A percentile compares a stretch with the other conserved stretches of the same genome.
Evolutionary conservation across 2,329 filamentous ascomycete genomes (phyloP).

Genomic region (Talaromyces atroroseus): DNA sequence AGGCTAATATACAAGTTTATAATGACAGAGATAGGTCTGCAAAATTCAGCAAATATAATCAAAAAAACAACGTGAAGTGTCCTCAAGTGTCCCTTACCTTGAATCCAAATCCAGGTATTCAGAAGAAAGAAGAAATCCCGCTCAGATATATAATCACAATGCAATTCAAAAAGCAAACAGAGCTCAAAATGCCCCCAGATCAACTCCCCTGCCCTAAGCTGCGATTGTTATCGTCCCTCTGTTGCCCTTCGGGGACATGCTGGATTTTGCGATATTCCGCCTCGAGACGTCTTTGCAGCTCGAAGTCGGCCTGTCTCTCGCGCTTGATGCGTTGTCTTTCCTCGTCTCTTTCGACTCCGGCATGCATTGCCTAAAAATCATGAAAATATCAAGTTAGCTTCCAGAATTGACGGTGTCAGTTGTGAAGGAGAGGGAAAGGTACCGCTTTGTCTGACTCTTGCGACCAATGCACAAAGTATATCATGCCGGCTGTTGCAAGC

Average conservation of each 20-base stretch:
- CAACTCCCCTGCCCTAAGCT: slow-evolving; percentile 20
- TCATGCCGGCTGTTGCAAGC: slow-evolving; percentile 67
- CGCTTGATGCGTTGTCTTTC: slow-evolving; percentile 86
- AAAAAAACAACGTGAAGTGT: too few relatives aligned
- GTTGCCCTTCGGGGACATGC: slow-evolving; percentile 57
- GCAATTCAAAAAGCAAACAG: too few relatives aligned
- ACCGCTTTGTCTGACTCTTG: slow-evolving; percentile 81
- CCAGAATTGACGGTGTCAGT: background rate
- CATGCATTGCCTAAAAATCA: slow-evolving; percentile 71
- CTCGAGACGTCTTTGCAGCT: slow-evolving; percentile 80
- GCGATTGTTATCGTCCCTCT: slow-evolving; percentile 18
- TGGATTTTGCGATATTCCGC: slow-evolving; percentile 87
- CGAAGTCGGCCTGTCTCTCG: slow-evolving; percentile 90
- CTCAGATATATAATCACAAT: background rate
- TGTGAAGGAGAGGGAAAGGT: slow-evolving; percentile 17
- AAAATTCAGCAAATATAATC: background rate
- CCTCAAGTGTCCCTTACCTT: background rate
- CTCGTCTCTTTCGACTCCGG: slow-evolving; percentile 88
- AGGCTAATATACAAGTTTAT: slow-evolving; percentile 1
- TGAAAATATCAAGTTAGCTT: background rate
- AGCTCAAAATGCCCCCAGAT: background rate
- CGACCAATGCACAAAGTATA: slow-evolving; percentile 82
- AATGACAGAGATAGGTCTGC: background rate
- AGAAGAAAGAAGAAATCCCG: background rate
- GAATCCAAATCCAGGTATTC: background rate